phyloP scores from a whole-genome alignment of 2,329 filamentous ascomycete species.

The Fusarium azukiicola region DNA sequence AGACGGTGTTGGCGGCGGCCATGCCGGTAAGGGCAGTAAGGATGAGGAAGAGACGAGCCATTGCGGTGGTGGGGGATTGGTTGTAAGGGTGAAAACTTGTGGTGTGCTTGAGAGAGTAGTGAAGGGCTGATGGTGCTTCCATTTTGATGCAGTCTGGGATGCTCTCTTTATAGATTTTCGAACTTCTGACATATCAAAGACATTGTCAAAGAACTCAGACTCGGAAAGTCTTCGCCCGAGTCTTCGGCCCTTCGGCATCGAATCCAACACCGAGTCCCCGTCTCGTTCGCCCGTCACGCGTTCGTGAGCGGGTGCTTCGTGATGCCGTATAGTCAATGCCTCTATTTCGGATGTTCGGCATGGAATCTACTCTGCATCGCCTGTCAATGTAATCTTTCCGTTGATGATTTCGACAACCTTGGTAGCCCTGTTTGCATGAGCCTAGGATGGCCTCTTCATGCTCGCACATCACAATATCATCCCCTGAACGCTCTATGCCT shows the following conservation, averaged over 20 bases:
- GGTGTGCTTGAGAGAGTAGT: background rate
- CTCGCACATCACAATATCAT: background rate
- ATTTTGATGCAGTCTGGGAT: background rate
- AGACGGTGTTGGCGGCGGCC: constrained; percentile 26
- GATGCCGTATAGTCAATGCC: too few relatives aligned
- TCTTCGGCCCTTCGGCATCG: background rate
- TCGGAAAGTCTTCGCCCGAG: background rate
- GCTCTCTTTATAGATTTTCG: background rate
- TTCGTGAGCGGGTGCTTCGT: background rate
- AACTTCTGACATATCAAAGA: background rate
- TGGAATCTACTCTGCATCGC: background rate
- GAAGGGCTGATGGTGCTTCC: background rate
- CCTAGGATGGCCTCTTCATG: background rate
- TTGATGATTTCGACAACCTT: background rate
- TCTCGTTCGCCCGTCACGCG: background rate
- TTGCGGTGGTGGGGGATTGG: background rate
- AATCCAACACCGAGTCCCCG: too few relatives aligned
- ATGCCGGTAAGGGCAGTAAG: constrained; percentile 20
- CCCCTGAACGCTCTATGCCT: background rate
- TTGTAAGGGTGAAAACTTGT: background rate
- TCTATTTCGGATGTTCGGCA: constrained; percentile 6
- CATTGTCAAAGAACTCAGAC: background rate
- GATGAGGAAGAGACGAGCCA: constrained; percentile 30
- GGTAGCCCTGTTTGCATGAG: background rate
- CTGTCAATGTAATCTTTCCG: background rate